Percentiles rank a stretch among this genome's conserved stretches.
Evolutionary conservation across 2,329 filamentous ascomycete species (phyloP).

Genomic region (Thermochaetoides dissita): DNA sequence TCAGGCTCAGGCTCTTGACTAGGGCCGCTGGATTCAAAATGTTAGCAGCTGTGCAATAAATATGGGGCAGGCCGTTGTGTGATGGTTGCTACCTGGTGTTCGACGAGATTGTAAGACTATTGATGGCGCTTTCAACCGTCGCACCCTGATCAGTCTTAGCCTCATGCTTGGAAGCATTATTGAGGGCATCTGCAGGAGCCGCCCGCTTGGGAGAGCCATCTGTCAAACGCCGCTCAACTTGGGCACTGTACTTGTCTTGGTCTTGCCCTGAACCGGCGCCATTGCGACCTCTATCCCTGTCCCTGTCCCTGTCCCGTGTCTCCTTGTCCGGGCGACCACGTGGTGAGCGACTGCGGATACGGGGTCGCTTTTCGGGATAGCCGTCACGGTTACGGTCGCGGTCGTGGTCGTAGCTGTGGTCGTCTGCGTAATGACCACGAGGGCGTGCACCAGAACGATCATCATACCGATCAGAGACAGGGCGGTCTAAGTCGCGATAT

Average conservation of each 20-base stretch:
- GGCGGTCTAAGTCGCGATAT: constrained; percentile 40
- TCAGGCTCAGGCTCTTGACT: constrained; percentile 12
- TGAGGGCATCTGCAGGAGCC: constrained; percentile 41
- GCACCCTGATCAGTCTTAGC: constrained; percentile 55
- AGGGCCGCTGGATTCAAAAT: constrained; percentile 2
- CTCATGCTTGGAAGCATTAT: constrained; percentile 44
- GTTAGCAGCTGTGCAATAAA: not conserved
- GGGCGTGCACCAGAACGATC: constrained; percentile 26
- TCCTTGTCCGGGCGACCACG: constrained; percentile 16
- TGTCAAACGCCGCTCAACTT: constrained; percentile 34
- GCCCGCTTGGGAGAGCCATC: constrained; percentile 49
- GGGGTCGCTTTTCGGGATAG: constrained; percentile 19
- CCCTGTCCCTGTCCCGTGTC: constrained; percentile 14
- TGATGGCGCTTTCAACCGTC: constrained; percentile 30
- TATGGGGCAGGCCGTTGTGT: not conserved
- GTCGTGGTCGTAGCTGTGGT: constrained; percentile 23
- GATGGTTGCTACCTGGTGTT: constrained; percentile 22
- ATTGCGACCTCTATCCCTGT: constrained; percentile 12
- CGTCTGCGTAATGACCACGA: constrained; percentile 10
- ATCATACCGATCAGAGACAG: constrained; percentile 29
- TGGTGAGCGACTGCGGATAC: constrained; percentile 18
- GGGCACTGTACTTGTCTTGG: constrained; percentile 30
- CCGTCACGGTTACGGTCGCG: constrained; percentile 19
- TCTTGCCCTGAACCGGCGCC: constrained; percentile 18
- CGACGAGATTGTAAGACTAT: constrained; percentile 14